Evolutionary conservation across 805 yeast species (phyloP).

Genomic region (Candida adriatica): DNA sequence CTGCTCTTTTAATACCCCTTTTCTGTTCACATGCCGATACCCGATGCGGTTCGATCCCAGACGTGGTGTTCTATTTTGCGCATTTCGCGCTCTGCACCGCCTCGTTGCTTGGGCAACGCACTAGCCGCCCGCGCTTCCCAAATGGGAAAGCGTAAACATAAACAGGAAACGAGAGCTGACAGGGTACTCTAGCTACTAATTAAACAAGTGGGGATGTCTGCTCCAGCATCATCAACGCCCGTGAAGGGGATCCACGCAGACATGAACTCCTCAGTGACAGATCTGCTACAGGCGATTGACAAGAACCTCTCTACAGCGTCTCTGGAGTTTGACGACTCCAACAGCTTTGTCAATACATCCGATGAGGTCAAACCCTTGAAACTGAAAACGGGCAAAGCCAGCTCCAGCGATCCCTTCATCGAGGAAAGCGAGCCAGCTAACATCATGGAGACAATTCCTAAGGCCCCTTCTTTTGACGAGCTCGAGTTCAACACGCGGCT

Average conservation of each 20-base stretch:
- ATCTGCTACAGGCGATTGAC: slow-evolving; percentile 26
- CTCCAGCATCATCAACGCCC: slow-evolving; percentile 18
- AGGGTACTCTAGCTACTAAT: too few species aligned
- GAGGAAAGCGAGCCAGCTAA: slow-evolving; percentile 2
- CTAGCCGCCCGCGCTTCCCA: too few species aligned
- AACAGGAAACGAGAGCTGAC: too few species aligned
- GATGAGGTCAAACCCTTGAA: slow-evolving; percentile 24
- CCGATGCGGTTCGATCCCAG: too few species aligned
- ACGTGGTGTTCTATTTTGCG: too few species aligned
- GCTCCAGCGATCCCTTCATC: neutral
- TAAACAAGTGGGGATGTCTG: too few species aligned
- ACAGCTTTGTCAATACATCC: neutral
- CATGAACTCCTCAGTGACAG: slow-evolving; percentile 31
- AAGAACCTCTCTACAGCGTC: slow-evolving; percentile 20
- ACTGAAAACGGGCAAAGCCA: slow-evolving; percentile 8
- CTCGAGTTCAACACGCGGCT: slow-evolving; percentile 25
- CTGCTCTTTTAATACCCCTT: too few species aligned
- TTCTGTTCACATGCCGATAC: too few species aligned
- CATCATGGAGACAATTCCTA: slow-evolving; percentile 21
- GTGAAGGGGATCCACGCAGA: slow-evolving; percentile 6
- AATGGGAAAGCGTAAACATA: too few species aligned
- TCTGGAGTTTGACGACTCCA: slow-evolving; percentile 3
- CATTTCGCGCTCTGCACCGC: too few species aligned
- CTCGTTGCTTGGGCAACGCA: too few species aligned
- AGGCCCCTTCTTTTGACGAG: slow-evolving; percentile 26